These are phyloP conservation scores for Fusarium armeniacum DNA, from an alignment of 2,329 filamentous ascomycete species.

Conservation along the genomic window DNA sequence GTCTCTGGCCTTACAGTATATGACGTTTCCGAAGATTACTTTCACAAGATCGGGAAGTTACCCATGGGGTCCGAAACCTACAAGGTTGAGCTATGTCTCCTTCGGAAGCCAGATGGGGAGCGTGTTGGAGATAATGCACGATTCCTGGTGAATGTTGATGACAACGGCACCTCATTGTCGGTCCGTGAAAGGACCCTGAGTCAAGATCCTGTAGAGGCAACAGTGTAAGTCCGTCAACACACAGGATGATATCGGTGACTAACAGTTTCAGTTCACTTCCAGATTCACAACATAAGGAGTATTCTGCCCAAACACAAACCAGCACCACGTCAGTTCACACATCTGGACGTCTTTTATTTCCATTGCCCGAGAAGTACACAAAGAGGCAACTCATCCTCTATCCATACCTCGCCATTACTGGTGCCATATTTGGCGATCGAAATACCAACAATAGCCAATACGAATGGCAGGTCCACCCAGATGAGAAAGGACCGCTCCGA, in stretches of 20 bases:
- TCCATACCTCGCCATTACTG: neutral
- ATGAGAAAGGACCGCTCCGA: neutral
- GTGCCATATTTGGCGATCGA: neutral
- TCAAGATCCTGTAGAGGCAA: slow-evolving; percentile 1
- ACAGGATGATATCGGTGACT: rapidly evolving
- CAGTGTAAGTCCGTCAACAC: slow-evolving; percentile 7
- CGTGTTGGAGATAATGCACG: slow-evolving; percentile 4
- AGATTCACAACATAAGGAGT: neutral
- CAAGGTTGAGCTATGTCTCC: slow-evolving; percentile 19
- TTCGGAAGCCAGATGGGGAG: slow-evolving; percentile 24
- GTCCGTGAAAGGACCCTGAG: slow-evolving; percentile 13
- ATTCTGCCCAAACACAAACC: neutral
- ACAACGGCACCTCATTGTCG: neutral
- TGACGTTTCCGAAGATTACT: slow-evolving; percentile 13
- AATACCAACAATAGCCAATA: rapidly evolving
- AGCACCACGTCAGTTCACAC: rapidly evolving
- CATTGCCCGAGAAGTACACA: neutral
- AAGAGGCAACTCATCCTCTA: neutral
- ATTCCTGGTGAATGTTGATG: slow-evolving; percentile 6
- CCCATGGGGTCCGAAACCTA: slow-evolving; percentile 16
- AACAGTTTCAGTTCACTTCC: neutral
- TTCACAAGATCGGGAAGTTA: neutral
- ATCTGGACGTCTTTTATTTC: neutral
- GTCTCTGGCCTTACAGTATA: neutral
- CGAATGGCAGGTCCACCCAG: slow-evolving; percentile 9